Evolutionary conservation across 768 basidiomycete genomes (phyloP).

Genomic region (Auriscalpium vulgare): DNA sequence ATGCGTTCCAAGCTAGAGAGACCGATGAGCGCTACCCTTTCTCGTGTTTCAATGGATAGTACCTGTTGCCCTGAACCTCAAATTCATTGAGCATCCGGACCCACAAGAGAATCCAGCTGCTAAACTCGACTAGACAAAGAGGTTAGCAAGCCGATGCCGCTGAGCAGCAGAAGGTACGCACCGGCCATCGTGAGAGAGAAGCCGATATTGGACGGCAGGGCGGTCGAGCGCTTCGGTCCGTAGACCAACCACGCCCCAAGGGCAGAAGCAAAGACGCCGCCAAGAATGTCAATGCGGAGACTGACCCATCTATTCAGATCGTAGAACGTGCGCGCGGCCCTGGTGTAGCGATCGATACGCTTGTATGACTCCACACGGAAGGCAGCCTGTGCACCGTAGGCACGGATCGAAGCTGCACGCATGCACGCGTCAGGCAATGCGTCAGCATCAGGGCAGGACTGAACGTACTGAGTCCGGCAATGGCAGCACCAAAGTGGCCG

Average conservation of each 20-base stretch:
- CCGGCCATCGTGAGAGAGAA: slow-evolving; percentile 37
- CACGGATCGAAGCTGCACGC: slow-evolving; percentile 37
- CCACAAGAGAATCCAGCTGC: slow-evolving; percentile 45
- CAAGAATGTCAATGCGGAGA: slow-evolving; percentile 47
- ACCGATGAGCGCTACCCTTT: background rate
- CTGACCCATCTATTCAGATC: slow-evolving; percentile 44
- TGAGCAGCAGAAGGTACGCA: slow-evolving; percentile 4
- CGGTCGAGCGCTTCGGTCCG: slow-evolving; percentile 27
- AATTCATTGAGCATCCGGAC: slow-evolving; percentile 35
- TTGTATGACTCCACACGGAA: slow-evolving; percentile 34
- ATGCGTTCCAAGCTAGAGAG: slow-evolving; percentile 39
- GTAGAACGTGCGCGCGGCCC: slow-evolving; percentile 35
- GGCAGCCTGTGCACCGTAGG: slow-evolving; percentile 43
- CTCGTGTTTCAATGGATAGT: background rate
- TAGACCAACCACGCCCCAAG: slow-evolving; percentile 49
- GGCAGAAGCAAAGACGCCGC: slow-evolving; percentile 39
- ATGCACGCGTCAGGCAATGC: background rate
- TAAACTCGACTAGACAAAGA: slow-evolving; percentile 39
- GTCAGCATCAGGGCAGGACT: background rate
- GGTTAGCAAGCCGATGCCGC: background rate
- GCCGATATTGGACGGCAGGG: slow-evolving; percentile 29
- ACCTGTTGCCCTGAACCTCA: slow-evolving; percentile 31
- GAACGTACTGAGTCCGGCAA: slow-evolving; percentile 38
- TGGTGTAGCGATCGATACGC: slow-evolving; percentile 40
- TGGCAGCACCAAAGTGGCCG: slow-evolving; percentile 45